phyloP scores from a whole-genome alignment of 805 yeast genomes.

The Hagleromyces aurorensis region DNA sequence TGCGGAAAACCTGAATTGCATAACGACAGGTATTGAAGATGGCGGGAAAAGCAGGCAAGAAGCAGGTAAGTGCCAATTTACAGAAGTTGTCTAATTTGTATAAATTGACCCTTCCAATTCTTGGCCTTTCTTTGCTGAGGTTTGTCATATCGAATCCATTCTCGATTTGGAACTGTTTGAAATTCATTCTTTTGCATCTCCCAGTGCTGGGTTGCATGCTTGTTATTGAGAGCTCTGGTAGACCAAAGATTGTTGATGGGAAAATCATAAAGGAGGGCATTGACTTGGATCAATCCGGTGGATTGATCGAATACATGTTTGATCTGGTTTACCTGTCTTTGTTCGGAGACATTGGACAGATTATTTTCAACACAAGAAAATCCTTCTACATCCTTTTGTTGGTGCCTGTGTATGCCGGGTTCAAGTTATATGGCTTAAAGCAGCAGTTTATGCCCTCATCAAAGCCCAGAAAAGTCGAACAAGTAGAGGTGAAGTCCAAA shows the following conservation, averaged over 20 bases:
- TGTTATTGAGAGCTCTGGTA: conserved; percentile 41
- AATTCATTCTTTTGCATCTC: conserved; percentile 21
- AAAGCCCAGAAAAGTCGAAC: too few species aligned
- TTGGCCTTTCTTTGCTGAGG: conserved; percentile 30
- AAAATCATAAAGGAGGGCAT: conserved; percentile 39
- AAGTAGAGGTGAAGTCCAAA: conserved; percentile 29
- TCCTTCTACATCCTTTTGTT: conserved; percentile 39
- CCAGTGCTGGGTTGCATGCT: conserved; percentile 35
- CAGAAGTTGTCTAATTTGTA: conserved; percentile 18
- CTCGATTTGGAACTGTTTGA: conserved; percentile 12
- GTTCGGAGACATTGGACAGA: conserved; percentile 38
- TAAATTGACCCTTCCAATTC: conserved; percentile 21
- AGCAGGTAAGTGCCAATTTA: conserved; percentile 35
- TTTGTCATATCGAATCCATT: conserved; percentile 28
- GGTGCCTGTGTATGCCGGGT: conserved; percentile 36
- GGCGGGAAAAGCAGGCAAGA: conserved; percentile 54
- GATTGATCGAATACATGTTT: conserved; percentile 46
- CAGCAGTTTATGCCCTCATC: conserved; percentile 9
- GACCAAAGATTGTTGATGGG: conserved; percentile 41
- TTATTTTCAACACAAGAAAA: conserved; percentile 38
- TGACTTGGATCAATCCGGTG: conserved; percentile 39
- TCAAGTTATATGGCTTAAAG: conserved; percentile 35
- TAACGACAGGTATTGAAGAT: too few species aligned
- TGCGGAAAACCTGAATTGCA: too few species aligned
- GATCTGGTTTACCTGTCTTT: conserved; percentile 48